Conservation (phyloP, 23 red algal genomes). For the Gracilaria vermiculophylla region DNA sequence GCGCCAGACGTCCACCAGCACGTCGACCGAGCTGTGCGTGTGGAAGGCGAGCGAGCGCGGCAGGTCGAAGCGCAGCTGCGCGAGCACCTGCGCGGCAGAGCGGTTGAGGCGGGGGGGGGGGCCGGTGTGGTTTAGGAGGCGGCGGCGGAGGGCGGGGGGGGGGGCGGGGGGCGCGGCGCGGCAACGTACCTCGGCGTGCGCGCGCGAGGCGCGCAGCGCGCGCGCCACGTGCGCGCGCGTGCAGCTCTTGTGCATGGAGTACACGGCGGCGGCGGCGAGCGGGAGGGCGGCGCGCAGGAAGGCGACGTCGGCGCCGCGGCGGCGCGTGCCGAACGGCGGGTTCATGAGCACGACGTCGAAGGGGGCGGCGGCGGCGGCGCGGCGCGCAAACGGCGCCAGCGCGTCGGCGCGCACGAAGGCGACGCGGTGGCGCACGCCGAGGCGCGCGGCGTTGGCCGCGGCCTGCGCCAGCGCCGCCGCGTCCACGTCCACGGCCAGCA, state of each 20-base stretch:
- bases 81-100: constrained; percentile 70
- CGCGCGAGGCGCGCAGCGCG: background rate
- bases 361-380: background rate
- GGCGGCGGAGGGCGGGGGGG: no score
- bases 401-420: constrained; percentile 26
- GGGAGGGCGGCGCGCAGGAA: constrained; percentile 70
- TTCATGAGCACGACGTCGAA: constrained; percentile 90
- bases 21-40: constrained; percentile 26
- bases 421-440: background rate
- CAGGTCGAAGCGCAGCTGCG: constrained; percentile 83
- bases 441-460: background rate
- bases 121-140: no score
- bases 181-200: no score
- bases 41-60: constrained; percentile 78
- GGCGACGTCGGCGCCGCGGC: constrained; percentile 65
- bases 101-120: no score
- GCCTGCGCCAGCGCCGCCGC: constrained; percentile 57
- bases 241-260: constrained; percentile 93
- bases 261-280: constrained; percentile 39
- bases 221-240: constrained; percentile 70
- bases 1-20: constrained; percentile 92
- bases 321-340: constrained; percentile 96
- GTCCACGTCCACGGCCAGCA: constrained; percentile 86
- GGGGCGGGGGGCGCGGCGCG: no score
- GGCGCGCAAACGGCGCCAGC: background rate